Conservation (phyloP, 805 yeast species). For the Grigorovia humatica region DNA sequence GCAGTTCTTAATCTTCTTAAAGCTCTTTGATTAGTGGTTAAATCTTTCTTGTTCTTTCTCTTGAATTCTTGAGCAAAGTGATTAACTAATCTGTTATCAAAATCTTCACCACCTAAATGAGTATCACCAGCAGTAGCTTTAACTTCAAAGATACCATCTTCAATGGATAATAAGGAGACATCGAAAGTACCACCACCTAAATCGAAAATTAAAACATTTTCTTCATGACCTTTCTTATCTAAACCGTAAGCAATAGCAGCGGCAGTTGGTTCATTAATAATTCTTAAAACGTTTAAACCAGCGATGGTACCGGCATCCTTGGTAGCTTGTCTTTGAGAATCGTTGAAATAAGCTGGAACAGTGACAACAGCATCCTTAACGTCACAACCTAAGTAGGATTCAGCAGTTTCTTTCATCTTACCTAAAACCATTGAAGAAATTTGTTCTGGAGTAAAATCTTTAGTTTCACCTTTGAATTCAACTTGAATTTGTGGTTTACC, state of each 20-base stretch:
- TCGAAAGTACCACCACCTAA: conserved; percentile 99
- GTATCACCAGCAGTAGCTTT: conserved; percentile 82
- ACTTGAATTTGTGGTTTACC: conserved; percentile 87
- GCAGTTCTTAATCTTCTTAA: conserved; percentile 98
- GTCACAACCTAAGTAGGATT: conserved; percentile 72
- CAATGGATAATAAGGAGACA: conserved; percentile 87
- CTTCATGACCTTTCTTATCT: conserved; percentile 56
- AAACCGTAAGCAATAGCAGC: conserved; percentile 99
- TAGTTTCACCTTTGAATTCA: conserved; percentile 79
- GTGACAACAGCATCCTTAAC: conserved; percentile 91
- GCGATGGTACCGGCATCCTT: conserved; percentile 95
- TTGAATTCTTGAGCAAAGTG: conserved; percentile 92
- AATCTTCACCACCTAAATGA: conserved; percentile 97
- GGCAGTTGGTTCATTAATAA: conserved; percentile 90
- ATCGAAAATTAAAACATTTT: conserved; percentile 87
- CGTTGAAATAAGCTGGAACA: conserved; percentile 94
- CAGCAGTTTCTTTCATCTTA: conserved; percentile 93
- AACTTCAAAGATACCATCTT: conserved; percentile 94
- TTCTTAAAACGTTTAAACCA: conserved; percentile 86
- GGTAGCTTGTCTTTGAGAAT: conserved; percentile 94
- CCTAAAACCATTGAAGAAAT: conserved; percentile 84
- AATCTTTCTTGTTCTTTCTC: conserved; percentile 95
- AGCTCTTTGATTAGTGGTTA: conserved; percentile 90
- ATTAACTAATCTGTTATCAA: conserved; percentile 91
- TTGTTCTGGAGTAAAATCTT: conserved; percentile 87